phyloP scores from a whole-genome alignment of 2,329 filamentous ascomycete genomes.

The Colletotrichum lentis region DNA sequence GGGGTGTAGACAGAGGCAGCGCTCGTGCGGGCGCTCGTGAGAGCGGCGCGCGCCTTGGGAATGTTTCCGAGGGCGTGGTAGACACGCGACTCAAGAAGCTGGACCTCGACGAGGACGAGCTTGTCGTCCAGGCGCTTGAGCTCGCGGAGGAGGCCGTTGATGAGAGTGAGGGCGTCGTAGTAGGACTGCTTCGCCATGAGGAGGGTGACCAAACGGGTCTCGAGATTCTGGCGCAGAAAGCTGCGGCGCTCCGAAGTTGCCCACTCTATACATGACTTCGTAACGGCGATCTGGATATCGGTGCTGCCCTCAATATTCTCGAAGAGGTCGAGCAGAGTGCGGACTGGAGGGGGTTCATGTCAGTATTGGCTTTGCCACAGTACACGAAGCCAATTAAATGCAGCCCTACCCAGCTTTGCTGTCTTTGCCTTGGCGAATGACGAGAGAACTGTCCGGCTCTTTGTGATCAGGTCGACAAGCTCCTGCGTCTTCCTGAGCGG shows the following conservation, averaged over 20 bases:
- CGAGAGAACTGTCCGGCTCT: constrained; percentile 88
- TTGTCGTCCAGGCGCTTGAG: constrained; percentile 99
- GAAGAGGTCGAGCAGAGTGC: constrained; percentile 95
- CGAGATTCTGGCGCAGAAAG: constrained; percentile 95
- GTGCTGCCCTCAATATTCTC: constrained; percentile 91
- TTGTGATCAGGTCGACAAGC: constrained; percentile 87
- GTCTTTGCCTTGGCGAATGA: constrained; percentile 99
- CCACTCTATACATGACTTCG: constrained; percentile 99
- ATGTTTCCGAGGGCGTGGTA: constrained; percentile 98
- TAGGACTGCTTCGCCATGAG: constrained; percentile 98
- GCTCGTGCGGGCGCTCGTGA: constrained; percentile 92
- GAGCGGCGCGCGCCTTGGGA: constrained; percentile 90
- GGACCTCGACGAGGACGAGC: constrained; percentile 95
- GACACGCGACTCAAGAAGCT: constrained; percentile 94
- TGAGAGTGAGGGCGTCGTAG: constrained; percentile 95
- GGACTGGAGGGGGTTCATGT: constrained; percentile 66
- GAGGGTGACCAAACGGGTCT: constrained; percentile 90
- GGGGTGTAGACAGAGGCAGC: constrained; percentile 98
- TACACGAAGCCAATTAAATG: background rate
- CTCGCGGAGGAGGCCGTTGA: constrained; percentile 95
- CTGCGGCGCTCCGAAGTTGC: constrained; percentile 91
- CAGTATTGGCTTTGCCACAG: background rate
- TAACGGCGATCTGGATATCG: constrained; percentile 93
- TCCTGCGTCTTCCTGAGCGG: constrained; percentile 75
- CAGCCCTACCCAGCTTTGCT: constrained; percentile 84